Base-by-base conservation (phyloP, 2,329 filamentous ascomycete species). In the Verticillium zaregamsianum region DNA sequence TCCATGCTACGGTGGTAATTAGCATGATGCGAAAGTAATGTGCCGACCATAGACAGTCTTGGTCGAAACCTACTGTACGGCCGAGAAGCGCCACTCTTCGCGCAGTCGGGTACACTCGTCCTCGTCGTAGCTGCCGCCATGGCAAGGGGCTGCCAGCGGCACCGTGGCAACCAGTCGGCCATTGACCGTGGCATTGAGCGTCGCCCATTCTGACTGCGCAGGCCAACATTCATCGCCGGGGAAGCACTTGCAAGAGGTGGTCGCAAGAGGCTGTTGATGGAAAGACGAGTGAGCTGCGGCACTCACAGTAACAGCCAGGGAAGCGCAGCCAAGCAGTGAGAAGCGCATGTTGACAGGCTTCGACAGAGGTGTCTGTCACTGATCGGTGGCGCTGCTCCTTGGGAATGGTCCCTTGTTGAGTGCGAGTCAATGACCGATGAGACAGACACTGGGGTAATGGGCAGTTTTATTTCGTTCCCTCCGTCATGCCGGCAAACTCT, bases 171-270 rank as follows among this genome's bases (percentile, higher is more conserved):
- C 33, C 1, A 79, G 70, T 57, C 73, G 76, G 1, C 76, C 76
- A 12, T 67, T 68, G 17, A 77, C 71, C 0, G 73, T 76, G 9
- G 64, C 58, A 65, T 79, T 78, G 31, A 78, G 62, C 12, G 52
- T 64, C n/a, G 66, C 33, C 73, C 72, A 74, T 12, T 67, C 63
- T 6, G 55, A 54, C 5, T 64, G 15, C 9, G 55, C 65, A 15
- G 72, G 72, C 72, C 72, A 74, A 62, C 72, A 74, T 15, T 64
- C 61, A n/a, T 74, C 69, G 11, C 67, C 72, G 9, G 66, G 9
- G 58, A 72, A 72, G 61, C 72, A 74, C 61, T 74, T 74, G 59
- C 72, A 74, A 39, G 65, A 67, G 28, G 57, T 71, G 71, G 6
- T 65, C 33, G n/a, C 9, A 11, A 52, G 12, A 12, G 23, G 20